A percentile compares a stretch with the other conserved stretches of the same genome.
These are phyloP conservation scores for Kodamaea fukazawae DNA, from an alignment of 805 yeast genomes.

Conservation along the genomic window DNA sequence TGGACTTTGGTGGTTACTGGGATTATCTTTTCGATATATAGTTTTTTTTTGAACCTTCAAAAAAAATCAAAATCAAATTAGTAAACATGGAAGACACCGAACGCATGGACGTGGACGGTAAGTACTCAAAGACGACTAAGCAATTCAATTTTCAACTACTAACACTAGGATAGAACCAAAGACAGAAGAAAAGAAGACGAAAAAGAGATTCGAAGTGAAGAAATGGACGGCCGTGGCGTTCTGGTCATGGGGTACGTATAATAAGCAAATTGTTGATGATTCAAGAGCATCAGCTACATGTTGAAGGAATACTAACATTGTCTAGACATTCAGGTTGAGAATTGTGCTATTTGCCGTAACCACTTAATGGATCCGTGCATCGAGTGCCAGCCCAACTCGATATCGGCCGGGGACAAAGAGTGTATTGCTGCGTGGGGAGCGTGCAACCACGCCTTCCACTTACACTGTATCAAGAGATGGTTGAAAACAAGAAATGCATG, in stretches of 20 bases:
- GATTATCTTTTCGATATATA: neutral
- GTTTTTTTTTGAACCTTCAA: neutral
- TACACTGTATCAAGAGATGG: slow-evolving; percentile 97
- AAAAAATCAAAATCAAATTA: slow-evolving; percentile 1
- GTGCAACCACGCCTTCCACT: slow-evolving; percentile 97
- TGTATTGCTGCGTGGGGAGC: slow-evolving; percentile 97
- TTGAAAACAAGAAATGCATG: slow-evolving; percentile 91
- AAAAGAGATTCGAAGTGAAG: slow-evolving; percentile 85
- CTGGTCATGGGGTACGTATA: slow-evolving; percentile 89
- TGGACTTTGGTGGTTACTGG: slow-evolving; percentile 8
- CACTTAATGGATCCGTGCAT: slow-evolving; percentile 98
- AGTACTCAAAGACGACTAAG: slow-evolving; percentile 7
- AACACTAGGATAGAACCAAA: slow-evolving; percentile 15
- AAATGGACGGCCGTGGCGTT: slow-evolving; percentile 99
- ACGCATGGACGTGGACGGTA: slow-evolving; percentile 34
- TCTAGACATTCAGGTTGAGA: slow-evolving; percentile 78
- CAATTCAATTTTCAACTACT: neutral
- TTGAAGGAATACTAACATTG: slow-evolving; percentile 16
- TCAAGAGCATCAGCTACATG: no score
- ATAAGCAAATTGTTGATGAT: no score
- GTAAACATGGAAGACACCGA: slow-evolving; percentile 17
- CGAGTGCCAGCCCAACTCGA: slow-evolving; percentile 87
- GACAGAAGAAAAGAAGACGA: slow-evolving; percentile 27
- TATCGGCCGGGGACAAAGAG: slow-evolving; percentile 58
- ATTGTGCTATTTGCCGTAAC: slow-evolving; percentile 97